A percentile compares a stretch with the other conserved stretches of the same genome.
Conservation (phyloP, 352 stramenopile species). For the Aphanomyces cochlioides region DNA sequence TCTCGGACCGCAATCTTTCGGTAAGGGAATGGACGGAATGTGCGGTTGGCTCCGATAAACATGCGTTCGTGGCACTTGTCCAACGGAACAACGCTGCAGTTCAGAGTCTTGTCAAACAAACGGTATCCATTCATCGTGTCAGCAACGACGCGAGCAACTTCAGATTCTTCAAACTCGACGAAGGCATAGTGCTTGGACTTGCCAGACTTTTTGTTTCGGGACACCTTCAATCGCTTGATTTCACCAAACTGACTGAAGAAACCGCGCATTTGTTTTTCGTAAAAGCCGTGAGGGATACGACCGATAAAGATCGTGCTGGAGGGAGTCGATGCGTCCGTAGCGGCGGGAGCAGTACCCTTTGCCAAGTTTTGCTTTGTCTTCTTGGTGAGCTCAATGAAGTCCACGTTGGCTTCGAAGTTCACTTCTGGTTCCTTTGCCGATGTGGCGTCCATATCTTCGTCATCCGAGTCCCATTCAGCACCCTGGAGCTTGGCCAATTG, state of each 20-base stretch:
- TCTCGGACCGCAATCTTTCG: constrained; percentile 65
- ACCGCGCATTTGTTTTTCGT: constrained; percentile 93
- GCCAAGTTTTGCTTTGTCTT: constrained; percentile 33
- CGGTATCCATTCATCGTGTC: constrained; percentile 95
- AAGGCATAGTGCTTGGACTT: constrained; percentile 96
- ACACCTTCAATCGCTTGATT: constrained; percentile 88
- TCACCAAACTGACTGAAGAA: constrained; percentile 97
- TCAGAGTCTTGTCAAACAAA: constrained; percentile 90
- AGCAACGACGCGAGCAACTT: constrained; percentile 92
- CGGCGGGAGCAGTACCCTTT: background rate
- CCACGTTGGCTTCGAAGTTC: constrained; percentile 25
- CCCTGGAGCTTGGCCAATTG: constrained; percentile 79
- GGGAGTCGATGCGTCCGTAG: constrained; percentile 32
- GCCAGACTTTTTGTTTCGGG: constrained; percentile 92
- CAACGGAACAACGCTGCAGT: constrained; percentile 87
- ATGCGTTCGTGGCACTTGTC: constrained; percentile 86
- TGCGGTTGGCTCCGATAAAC: constrained; percentile 83
- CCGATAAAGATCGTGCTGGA: constrained; percentile 95
- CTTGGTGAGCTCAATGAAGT: constrained; percentile 27
- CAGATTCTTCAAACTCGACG: constrained; percentile 91
- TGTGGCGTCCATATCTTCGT: constrained; percentile 45
- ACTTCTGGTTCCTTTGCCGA: constrained; percentile 32
- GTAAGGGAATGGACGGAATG: constrained; percentile 71
- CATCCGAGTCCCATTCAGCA: constrained; percentile 81
- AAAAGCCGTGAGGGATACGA: constrained; percentile 94